phyloP scores from a whole-genome alignment of 768 basidiomycete species.

The Aureoboletus auriporus region DNA sequence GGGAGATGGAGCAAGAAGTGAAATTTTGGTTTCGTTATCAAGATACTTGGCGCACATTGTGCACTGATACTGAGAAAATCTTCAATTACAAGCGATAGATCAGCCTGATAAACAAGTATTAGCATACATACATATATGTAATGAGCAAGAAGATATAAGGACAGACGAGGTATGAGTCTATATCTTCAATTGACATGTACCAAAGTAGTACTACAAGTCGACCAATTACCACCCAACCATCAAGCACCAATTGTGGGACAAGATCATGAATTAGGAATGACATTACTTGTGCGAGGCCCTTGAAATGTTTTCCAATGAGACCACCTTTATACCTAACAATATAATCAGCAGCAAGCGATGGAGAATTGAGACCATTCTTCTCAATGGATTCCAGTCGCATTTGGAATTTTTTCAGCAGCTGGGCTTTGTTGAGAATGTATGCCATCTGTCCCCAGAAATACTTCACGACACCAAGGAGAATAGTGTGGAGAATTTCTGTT shows the following conservation, averaged over 20 bases:
- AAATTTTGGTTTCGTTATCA: constrained; percentile 28
- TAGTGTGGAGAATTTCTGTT: constrained; percentile 31
- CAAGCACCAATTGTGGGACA: constrained; percentile 17
- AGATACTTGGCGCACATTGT: constrained; percentile 23
- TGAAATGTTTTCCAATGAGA: constrained; percentile 33
- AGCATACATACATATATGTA: neutral
- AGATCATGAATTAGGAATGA: constrained; percentile 35
- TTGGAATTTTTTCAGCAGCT: constrained; percentile 19
- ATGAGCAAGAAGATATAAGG: neutral
- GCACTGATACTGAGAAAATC: constrained; percentile 18
- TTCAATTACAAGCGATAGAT: constrained; percentile 17
- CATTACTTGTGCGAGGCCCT: constrained; percentile 29
- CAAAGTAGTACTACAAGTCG: constrained; percentile 37
- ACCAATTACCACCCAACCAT: constrained; percentile 30
- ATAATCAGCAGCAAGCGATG: constrained; percentile 26
- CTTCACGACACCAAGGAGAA: constrained; percentile 33
- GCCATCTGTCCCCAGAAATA: constrained; percentile 29
- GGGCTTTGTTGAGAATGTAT: constrained; percentile 20
- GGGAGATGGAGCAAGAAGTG: constrained; percentile 30
- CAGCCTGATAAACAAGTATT: neutral
- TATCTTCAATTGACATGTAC: constrained; percentile 37
- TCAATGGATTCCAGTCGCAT: constrained; percentile 21
- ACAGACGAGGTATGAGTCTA: constrained; percentile 31
- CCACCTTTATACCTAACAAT: constrained; percentile 27
- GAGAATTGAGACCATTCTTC: constrained; percentile 22